Percentiles rank a stretch among this genome's conserved stretches.
phyloP scores from a whole-genome alignment of 495 filamentous ascomycete genomes.

The Xylaria acuta region DNA sequence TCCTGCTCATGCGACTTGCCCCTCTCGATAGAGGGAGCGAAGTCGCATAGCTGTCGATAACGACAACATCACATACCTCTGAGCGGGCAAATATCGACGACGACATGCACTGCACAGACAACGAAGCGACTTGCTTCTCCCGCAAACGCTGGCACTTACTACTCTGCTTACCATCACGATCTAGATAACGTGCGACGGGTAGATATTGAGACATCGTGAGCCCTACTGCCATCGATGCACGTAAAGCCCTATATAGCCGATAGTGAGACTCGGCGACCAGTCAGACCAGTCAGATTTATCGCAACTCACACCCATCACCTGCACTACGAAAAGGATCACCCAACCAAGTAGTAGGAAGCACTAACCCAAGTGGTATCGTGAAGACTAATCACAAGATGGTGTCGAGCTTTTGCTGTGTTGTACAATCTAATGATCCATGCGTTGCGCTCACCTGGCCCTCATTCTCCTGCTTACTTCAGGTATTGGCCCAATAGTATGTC shows the following conservation, averaged over 20 bases:
- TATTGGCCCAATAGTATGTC: slow-evolving; percentile 9
- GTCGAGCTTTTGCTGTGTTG: slow-evolving; percentile 17
- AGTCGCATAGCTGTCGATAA: slow-evolving; percentile 17
- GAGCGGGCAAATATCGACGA: slow-evolving; percentile 3
- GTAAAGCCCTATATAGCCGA: slow-evolving; percentile 17
- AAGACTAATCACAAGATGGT: slow-evolving; percentile 19
- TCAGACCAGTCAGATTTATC: slow-evolving; percentile 19
- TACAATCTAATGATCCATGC: slow-evolving; percentile 21
- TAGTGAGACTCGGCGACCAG: slow-evolving; percentile 8
- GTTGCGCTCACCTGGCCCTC: slow-evolving; percentile 22
- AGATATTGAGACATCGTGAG: slow-evolving; percentile 8
- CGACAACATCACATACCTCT: background rate
- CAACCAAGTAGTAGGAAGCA: slow-evolving; percentile 19
- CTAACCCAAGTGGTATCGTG: slow-evolving; percentile 9
- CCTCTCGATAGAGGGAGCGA: slow-evolving; percentile 19
- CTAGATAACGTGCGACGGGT: slow-evolving; percentile 3
- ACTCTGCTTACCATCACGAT: slow-evolving; percentile 10
- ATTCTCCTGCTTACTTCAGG: background rate
- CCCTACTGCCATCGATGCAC: background rate
- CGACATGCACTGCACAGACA: slow-evolving; percentile 17
- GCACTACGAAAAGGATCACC: slow-evolving; percentile 18
- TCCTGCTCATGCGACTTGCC: slow-evolving; percentile 31
- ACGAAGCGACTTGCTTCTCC: slow-evolving; percentile 13
- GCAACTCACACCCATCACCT: slow-evolving; percentile 21
- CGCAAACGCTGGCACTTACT: slow-evolving; percentile 20